Conservation (phyloP, 2,329 filamentous ascomycete genomes). For the Atkinsonella texensis region DNA sequence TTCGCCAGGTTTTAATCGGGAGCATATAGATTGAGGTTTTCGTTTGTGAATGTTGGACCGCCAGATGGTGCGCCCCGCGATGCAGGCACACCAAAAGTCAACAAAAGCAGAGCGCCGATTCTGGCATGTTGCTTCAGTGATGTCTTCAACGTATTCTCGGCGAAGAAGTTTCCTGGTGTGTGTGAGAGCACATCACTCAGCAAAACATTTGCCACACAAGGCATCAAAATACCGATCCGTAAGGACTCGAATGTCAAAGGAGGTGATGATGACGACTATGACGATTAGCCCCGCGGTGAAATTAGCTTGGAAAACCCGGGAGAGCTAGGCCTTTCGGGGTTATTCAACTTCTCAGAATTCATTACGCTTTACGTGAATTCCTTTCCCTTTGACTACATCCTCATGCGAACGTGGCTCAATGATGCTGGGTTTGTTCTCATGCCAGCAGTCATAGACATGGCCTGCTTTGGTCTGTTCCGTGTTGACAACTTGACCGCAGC, state of each 20-base stretch:
- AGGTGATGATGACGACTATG: conserved; percentile 39
- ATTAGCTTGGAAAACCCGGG: background rate
- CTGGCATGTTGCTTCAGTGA: conserved; percentile 80
- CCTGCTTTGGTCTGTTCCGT: too few species aligned
- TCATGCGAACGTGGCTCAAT: too few species aligned
- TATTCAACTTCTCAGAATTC: too few species aligned
- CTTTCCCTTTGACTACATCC: too few species aligned
- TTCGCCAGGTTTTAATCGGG: conserved; percentile 9
- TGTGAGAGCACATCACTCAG: conserved; percentile 86
- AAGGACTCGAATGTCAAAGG: conserved; percentile 59
- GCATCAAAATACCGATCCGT: conserved; percentile 91
- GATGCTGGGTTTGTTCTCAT: too few species aligned
- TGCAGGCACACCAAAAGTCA: conserved; percentile 40
- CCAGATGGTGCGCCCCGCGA: conserved; percentile 23
- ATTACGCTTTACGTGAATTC: too few species aligned
- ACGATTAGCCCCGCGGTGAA: conserved; percentile 11
- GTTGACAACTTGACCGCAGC: too few species aligned
- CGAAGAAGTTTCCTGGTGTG: conserved; percentile 96
- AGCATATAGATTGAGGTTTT: conserved; percentile 43
- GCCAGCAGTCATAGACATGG: too few species aligned
- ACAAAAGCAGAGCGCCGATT: conserved; percentile 66
- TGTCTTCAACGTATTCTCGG: conserved; percentile 84
- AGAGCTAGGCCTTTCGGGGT: background rate
- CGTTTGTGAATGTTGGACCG: conserved; percentile 74
- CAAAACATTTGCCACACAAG: conserved; percentile 85